phyloP scores from a whole-genome alignment of 441 rosid species.

The Kokia cookei region DNA sequence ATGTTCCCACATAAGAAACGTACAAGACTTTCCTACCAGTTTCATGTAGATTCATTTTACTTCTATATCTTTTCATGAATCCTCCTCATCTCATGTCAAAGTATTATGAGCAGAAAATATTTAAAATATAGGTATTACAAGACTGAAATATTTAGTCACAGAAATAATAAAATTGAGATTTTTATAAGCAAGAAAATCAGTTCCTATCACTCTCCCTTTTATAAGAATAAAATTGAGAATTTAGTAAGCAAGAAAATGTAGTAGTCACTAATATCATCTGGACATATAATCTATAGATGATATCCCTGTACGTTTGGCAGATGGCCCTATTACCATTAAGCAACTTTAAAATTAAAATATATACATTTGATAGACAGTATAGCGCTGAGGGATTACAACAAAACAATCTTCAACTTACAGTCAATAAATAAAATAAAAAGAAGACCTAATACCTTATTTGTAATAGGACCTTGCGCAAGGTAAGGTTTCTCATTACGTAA shows the following conservation, averaged over 20 bases:
- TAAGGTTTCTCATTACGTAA: constrained; percentile 86
- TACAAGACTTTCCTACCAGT: neutral
- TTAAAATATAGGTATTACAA: neutral
- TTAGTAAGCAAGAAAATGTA: neutral
- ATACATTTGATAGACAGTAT: neutral
- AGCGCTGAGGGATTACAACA: neutral
- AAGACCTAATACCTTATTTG: constrained; percentile 63
- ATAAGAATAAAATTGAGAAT: neutral
- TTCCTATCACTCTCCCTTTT: neutral
- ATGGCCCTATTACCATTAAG: neutral
- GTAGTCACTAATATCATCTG: neutral
- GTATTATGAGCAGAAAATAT: neutral
- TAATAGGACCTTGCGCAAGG: constrained; percentile 88
- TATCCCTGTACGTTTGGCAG: neutral
- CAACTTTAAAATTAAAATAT: neutral
- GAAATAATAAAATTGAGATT: neutral
- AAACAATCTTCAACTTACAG: neutral
- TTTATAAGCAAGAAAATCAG: neutral
- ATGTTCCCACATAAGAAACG: neutral
- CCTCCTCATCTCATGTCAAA: neutral
- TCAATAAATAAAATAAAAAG: neutral
- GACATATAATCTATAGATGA: neutral
- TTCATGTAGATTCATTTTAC: neutral
- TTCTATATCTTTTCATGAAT: neutral
- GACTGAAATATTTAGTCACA: neutral